phyloP scores from a whole-genome alignment of 1,284 basidiomycete species.

The Leccinum subspadiceum region DNA sequence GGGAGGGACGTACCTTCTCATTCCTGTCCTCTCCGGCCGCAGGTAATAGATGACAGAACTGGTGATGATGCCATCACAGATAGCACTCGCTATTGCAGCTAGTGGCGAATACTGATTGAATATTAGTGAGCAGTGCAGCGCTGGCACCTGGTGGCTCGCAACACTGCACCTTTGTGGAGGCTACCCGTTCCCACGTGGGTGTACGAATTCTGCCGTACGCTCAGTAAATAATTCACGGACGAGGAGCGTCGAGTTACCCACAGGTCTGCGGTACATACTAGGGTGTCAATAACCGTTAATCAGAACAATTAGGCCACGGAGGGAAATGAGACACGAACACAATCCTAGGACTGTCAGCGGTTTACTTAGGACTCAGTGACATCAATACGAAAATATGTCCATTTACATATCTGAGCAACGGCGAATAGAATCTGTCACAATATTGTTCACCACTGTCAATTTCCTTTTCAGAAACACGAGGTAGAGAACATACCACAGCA shows the following conservation, averaged over 20 bases:
- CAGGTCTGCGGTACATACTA: constrained; percentile 11
- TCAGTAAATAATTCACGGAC: not conserved
- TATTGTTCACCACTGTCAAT: not conserved
- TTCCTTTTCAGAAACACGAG: not conserved
- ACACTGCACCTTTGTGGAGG: constrained; percentile 6
- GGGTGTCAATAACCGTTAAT: not conserved
- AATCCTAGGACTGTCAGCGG: constrained; percentile 14
- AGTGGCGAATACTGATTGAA: constrained; percentile 6
- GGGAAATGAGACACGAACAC: constrained; percentile 12
- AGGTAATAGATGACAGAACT: constrained; percentile 23
- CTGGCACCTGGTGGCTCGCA: not conserved
- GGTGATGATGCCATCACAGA: constrained; percentile 24
- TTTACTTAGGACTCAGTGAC: not conserved
- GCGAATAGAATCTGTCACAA: constrained; percentile 9
- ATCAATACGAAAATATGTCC: too few species aligned
- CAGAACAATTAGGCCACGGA: not conserved
- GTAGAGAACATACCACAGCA: constrained; percentile 15
- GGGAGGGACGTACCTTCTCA: not conserved
- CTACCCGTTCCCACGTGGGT: constrained; percentile 10
- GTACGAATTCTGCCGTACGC: constrained; percentile 5
- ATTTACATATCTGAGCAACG: constrained; percentile 16
- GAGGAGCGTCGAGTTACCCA: not conserved
- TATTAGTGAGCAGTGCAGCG: not conserved
- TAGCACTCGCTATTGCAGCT: constrained; percentile 12
- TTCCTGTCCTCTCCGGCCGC: constrained; percentile 12